Evolutionary conservation across 2,329 filamentous ascomycete species (phyloP).

Genomic region (Byssoonygena ceratinophila): DNA sequence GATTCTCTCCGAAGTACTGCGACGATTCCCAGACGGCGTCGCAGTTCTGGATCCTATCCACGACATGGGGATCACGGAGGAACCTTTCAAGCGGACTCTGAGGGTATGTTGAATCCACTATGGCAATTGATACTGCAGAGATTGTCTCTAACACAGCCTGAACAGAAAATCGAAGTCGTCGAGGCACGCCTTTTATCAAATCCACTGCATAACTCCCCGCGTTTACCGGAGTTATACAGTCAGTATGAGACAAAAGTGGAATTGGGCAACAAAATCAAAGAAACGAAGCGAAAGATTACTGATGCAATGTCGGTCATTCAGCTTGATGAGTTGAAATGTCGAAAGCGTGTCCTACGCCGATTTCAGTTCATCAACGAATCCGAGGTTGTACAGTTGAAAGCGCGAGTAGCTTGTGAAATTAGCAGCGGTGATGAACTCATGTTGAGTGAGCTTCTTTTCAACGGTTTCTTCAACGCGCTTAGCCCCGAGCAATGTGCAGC

Average conservation of each 20-base stretch:
- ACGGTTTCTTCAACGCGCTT: conserved; percentile 95
- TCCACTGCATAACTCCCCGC: conserved; percentile 80
- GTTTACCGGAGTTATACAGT: conserved; percentile 72
- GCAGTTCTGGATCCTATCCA: conserved; percentile 85
- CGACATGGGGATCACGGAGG: conserved; percentile 89
- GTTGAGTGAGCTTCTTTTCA: conserved; percentile 85
- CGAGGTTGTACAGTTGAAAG: conserved; percentile 93
- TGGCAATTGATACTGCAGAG: background rate
- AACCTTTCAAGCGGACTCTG: conserved; percentile 83
- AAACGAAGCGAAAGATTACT: conserved; percentile 73
- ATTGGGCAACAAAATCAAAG: conserved; percentile 68
- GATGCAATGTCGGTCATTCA: conserved; percentile 82
- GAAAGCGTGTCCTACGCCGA: conserved; percentile 87
- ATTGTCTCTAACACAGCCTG: conserved; percentile 18
- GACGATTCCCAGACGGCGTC: conserved; percentile 84
- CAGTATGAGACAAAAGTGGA: conserved; percentile 75
- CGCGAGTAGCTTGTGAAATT: conserved; percentile 93
- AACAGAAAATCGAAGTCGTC: conserved; percentile 86
- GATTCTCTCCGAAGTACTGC: conserved; percentile 64
- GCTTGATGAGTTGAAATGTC: conserved; percentile 88
- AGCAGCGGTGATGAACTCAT: conserved; percentile 93
- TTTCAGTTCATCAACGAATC: conserved; percentile 91
- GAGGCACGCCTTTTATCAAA: conserved; percentile 83
- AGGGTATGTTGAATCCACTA: conserved; percentile 36
- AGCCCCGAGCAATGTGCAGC: conserved; percentile 78